phyloP scores from a whole-genome alignment of 495 filamentous ascomycete genomes.

The Xylaria venustula region DNA sequence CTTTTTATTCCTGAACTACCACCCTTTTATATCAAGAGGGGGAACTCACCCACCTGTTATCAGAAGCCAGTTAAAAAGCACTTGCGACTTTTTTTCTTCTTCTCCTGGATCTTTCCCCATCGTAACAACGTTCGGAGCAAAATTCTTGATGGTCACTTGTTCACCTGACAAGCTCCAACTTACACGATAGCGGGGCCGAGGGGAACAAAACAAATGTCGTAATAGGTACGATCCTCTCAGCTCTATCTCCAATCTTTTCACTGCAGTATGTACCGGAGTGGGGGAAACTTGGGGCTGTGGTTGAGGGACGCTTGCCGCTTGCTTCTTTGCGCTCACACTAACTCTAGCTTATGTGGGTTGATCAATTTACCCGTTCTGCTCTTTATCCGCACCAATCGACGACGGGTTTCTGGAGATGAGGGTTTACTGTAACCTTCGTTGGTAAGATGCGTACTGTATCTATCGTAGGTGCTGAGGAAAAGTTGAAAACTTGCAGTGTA shows the following conservation, averaged over 20 bases:
- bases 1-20: background rate
- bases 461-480: background rate
- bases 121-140: slow-evolving; percentile 7
- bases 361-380: slow-evolving; percentile 6
- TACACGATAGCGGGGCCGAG: slow-evolving; percentile 8
- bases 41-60: background rate
- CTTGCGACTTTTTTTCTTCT: background rate
- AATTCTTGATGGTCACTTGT: background rate
- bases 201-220: slow-evolving; percentile 8
- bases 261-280: background rate
- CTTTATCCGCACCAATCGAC: slow-evolving; percentile 17
- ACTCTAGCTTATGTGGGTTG: slow-evolving; percentile 2
- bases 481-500: no score
- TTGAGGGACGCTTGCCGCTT: background rate
- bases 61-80: background rate
- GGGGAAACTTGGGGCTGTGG: background rate
- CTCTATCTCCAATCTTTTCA: background rate
- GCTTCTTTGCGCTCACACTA: no score
- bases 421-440: no score
- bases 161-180: slow-evolving; percentile 5
- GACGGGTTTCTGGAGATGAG: background rate
- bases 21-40: slow-evolving; percentile 1
- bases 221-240: background rate
- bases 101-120: background rate
- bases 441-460: no score